Percentiles rank a stretch among this genome's conserved stretches.
Conservation (phyloP, 106 monocot species). For the Acorus gramineus region DNA sequence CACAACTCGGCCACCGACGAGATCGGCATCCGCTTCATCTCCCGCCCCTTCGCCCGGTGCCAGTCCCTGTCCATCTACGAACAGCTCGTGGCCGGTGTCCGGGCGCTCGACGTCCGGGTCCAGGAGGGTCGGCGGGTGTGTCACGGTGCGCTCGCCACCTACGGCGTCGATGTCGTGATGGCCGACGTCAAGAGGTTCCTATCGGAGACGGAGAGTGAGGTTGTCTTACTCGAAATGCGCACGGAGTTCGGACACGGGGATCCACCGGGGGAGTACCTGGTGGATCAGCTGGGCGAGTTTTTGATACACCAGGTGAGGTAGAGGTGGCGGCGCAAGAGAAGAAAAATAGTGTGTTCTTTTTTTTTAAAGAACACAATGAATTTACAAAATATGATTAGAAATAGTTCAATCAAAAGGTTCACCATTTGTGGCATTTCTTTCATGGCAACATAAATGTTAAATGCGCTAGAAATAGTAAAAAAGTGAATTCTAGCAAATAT, state of each 20-base stretch:
- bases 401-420: too few relatives aligned
- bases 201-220: conserved; percentile 41
- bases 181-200: conserved; percentile 46
- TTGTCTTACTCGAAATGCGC: conserved; percentile 74
- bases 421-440: too few relatives aligned
- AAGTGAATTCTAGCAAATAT: too few relatives aligned
- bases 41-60: conserved; percentile 80
- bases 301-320: conserved; percentile 16
- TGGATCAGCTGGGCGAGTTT: conserved; percentile 46
- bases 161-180: conserved; percentile 64
- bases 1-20: conserved; percentile 87
- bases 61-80: conserved; percentile 61
- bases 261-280: conserved; percentile 56
- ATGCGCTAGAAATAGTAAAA: too few relatives aligned
- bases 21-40: conserved; percentile 63
- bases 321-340: too few relatives aligned
- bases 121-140: conserved; percentile 54
- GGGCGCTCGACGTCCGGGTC: conserved; percentile 71
- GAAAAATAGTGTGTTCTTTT: too few relatives aligned
- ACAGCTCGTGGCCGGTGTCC: conserved; percentile 58
- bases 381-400: too few relatives aligned
- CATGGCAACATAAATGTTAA: too few relatives aligned
- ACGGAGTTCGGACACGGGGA: conserved; percentile 84
- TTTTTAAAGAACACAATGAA: too few relatives aligned
- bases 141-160: conserved; percentile 69